Conservation (phyloP, 2,329 filamentous ascomycete genomes). For the Stemphylium lycopersici region DNA sequence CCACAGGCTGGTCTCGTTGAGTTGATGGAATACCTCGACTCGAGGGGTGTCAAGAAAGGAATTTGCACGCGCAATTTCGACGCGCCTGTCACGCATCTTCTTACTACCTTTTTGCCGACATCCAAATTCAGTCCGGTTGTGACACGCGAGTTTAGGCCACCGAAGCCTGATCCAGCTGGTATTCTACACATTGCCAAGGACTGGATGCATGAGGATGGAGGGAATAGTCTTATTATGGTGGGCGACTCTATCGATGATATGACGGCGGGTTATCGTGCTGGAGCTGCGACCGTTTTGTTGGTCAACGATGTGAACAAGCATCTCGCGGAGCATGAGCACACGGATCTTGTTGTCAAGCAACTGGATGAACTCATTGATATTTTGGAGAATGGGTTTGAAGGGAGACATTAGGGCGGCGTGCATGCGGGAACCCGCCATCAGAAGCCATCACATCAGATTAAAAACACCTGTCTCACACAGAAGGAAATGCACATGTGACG, state of each 20-base stretch:
- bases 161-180: conserved; percentile 87
- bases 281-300: conserved; percentile 88
- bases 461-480: neutral
- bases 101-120: conserved; percentile 73
- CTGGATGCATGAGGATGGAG: conserved; percentile 65
- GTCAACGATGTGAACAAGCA: conserved; percentile 80
- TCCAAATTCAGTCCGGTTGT: conserved; percentile 78
- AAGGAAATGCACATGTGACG: neutral
- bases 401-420: conserved; percentile 44
- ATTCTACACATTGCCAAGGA: conserved; percentile 81
- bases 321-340: conserved; percentile 73
- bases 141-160: conserved; percentile 80
- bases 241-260: conserved; percentile 85
- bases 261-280: conserved; percentile 80
- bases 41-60: conserved; percentile 70
- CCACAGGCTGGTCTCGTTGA: conserved; percentile 79
- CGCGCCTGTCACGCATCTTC: conserved; percentile 73
- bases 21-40: conserved; percentile 84
- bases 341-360: conserved; percentile 71
- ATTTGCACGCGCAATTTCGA: conserved; percentile 95
- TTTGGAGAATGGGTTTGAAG: conserved; percentile 76
- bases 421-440: conserved; percentile 33
- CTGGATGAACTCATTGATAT: conserved; percentile 79
- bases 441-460: conserved; percentile 10
- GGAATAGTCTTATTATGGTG: conserved; percentile 58